Evolutionary conservation across 202 grass and related monocot genomes (phyloP).

Genomic region (Carex arenaria): DNA sequence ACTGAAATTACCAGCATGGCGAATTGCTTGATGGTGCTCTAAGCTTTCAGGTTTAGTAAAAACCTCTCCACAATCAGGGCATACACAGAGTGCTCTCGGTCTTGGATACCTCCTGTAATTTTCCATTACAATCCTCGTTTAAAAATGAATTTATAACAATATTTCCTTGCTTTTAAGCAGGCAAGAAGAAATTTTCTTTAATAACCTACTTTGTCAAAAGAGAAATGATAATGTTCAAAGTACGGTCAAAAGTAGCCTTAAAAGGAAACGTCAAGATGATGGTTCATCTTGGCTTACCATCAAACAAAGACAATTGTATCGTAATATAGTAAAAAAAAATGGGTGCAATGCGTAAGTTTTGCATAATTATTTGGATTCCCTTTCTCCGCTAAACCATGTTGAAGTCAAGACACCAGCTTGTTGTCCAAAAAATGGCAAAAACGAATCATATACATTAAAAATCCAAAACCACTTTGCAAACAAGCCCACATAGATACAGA

Average conservation of each 20-base stretch:
- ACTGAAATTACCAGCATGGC: constrained; percentile 53
- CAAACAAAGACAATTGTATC: background rate
- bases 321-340: background rate
- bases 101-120: constrained; percentile 52
- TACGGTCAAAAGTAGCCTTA: background rate
- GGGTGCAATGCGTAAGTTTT: background rate
- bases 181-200: background rate
- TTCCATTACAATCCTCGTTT: constrained; percentile 4
- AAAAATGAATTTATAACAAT: background rate
- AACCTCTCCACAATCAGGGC: constrained; percentile 70
- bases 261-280: constrained; percentile 10
- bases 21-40: constrained; percentile 71
- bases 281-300: background rate
- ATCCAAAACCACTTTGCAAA: background rate
- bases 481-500: background rate
- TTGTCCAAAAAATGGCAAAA: background rate
- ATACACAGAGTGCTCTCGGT: constrained; percentile 51
- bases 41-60: constrained; percentile 76
- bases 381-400: background rate
- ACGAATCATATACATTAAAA: background rate
- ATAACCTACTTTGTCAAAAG: constrained; percentile 19
- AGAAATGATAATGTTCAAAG: constrained; percentile 7
- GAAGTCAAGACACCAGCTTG: background rate
- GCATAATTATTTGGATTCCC: background rate
- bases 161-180: background rate